phyloP scores from a whole-genome alignment of 2,329 filamentous ascomycete genomes.

The Drechslerella dactyloides region DNA sequence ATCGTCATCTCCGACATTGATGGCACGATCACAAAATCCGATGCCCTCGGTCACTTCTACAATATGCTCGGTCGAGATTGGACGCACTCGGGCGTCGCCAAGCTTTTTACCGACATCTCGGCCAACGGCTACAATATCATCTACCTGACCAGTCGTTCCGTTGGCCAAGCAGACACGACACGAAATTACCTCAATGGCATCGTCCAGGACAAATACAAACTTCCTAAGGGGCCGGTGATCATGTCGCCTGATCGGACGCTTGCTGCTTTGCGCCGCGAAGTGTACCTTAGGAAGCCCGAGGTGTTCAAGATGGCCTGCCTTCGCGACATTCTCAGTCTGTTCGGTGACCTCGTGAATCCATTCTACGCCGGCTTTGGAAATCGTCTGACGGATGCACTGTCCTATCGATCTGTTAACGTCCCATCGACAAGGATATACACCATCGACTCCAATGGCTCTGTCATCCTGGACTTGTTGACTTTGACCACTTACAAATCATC shows the following conservation, averaged over 20 bases:
- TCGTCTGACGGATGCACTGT: conserved; percentile 91
- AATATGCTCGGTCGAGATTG: conserved; percentile 98
- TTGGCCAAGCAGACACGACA: conserved; percentile 90
- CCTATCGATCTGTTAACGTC: conserved; percentile 94
- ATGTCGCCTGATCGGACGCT: conserved; percentile 94
- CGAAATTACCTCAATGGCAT: conserved; percentile 88
- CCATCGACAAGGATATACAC: conserved; percentile 94
- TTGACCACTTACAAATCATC: conserved; percentile 95
- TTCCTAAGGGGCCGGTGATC: conserved; percentile 91
- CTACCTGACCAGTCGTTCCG: conserved; percentile 92
- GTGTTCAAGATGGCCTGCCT: conserved; percentile 99
- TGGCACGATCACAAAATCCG: conserved; percentile 97
- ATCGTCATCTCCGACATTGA: conserved; percentile 99
- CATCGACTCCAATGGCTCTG: conserved; percentile 97
- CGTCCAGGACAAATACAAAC: conserved; percentile 79
- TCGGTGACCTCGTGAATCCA: conserved; percentile 75
- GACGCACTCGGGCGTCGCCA: conserved; percentile 96
- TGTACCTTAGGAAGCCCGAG: conserved; percentile 94
- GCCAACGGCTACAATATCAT: conserved; percentile 98
- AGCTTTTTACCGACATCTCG: conserved; percentile 93
- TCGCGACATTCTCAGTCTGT: conserved; percentile 88
- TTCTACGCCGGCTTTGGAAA: conserved; percentile 99
- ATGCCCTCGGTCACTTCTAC: conserved; percentile 89
- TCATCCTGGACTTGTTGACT: conserved; percentile 85
- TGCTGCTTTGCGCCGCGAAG: conserved; percentile 80